These are phyloP conservation scores for Neophaeococcomyces aloes DNA, from an alignment of 2,329 filamentous ascomycete genomes.

Conservation along the genomic window DNA sequence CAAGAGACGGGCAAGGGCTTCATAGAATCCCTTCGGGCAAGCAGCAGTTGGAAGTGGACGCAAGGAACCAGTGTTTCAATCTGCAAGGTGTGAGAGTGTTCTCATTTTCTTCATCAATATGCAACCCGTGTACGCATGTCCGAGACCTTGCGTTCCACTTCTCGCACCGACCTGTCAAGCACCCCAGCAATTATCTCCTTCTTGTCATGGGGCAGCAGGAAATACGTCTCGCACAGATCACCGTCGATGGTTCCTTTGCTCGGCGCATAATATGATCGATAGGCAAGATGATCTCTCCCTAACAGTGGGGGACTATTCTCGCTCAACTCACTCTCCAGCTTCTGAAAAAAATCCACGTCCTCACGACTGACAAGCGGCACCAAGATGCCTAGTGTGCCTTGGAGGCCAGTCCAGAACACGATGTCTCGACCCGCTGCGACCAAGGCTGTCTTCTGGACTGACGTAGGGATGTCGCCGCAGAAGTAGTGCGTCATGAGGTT, in stretches of 20 bases:
- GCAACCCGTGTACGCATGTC: conserved; percentile 50
- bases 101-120: conserved; percentile 30
- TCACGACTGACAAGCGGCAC: conserved; percentile 86
- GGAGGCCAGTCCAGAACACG: conserved; percentile 84
- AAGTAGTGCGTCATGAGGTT: conserved; percentile 82
- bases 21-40: background rate
- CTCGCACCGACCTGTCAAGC: conserved; percentile 75
- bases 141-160: conserved; percentile 94
- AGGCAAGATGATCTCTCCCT: conserved; percentile 90
- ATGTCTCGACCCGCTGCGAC: conserved; percentile 88
- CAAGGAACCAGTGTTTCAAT: background rate
- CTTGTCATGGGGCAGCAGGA: conserved; percentile 71
- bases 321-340: conserved; percentile 76
- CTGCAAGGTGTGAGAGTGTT: background rate
- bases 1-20: conserved; percentile 32
- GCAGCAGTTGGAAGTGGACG: background rate
- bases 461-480: conserved; percentile 83
- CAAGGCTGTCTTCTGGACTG: conserved; percentile 76
- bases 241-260: conserved; percentile 96
- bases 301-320: conserved; percentile 73
- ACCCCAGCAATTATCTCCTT: conserved; percentile 93
- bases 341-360: conserved; percentile 96
- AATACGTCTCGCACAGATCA: conserved; percentile 87
- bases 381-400: conserved; percentile 86
- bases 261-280: conserved; percentile 88